Evolutionary conservation across 225 moss, liverwort and hornwort species (phyloP), one percentile per base, ranked within the genome.

Genomic region (Polytrichum commune): DNA sequence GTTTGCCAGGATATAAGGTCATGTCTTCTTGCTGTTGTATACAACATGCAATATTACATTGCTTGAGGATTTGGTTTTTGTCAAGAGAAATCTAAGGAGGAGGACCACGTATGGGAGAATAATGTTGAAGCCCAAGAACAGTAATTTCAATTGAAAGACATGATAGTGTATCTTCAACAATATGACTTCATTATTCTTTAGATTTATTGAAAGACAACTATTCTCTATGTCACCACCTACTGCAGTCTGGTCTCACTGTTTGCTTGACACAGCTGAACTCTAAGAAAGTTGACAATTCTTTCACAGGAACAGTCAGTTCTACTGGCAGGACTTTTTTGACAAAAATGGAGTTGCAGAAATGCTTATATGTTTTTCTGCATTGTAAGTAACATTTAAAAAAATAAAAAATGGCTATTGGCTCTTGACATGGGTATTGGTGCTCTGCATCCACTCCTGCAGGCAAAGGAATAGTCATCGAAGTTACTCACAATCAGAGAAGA

Each of bases 401-500:
- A 26, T 26, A 26, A 26, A 26, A 26, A 26, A 26, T 26, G 26
- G 26, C 16, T 18, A 29, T 64, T 64, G 64, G 64, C 30, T 16
- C 5, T 19, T 64, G 30, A 64, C n/a, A 16, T n/a, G 19, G 62
- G 62, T 10, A 4, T 64, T 30, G n/a, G 24, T 24, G 2, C 58
- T 6, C 18, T 35, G 65, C 18, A 65, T 35, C 33, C 30, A 5
- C 33, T 33, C 32, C 6, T 55, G 28, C 55, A 69, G 55, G 27
- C 18, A 69, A 13, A 20, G 16, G 28, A 19, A 18, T 9, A 19
- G 18, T 63, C 62, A 72, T 63, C 27, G 25, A 20, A 72, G 62
- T 53, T 25, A 35, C 60, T 62, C 71, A 54, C 61, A 72, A 25
- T 5, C 53, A 19, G 62, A 27, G 5, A 62, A 72, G 63, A 38